Percentiles rank a stretch among this genome's conserved stretches.
Evolutionary conservation across 495 filamentous ascomycete species (phyloP).

Genomic region (Chaetomidium leptoderma): DNA sequence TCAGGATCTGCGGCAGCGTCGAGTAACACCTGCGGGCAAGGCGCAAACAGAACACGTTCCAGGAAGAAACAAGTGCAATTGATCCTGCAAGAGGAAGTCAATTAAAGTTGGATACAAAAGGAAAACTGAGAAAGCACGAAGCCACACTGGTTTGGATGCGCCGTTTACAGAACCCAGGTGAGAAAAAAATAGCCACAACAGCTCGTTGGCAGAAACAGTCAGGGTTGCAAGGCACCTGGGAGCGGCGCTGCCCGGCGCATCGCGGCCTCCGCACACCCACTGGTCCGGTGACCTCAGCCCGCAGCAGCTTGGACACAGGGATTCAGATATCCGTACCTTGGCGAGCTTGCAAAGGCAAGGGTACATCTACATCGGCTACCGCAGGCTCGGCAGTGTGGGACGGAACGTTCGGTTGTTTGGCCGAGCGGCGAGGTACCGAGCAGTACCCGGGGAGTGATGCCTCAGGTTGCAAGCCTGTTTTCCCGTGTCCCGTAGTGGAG

Average conservation of each 20-base stretch:
- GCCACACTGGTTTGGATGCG: not conserved
- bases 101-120: slow-evolving; percentile 2
- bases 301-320: slow-evolving; percentile 22
- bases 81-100: not conserved
- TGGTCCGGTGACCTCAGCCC: slow-evolving; percentile 28
- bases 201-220: slow-evolving; percentile 15
- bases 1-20: slow-evolving; percentile 15
- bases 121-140: slow-evolving; percentile 5
- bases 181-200: slow-evolving; percentile 20
- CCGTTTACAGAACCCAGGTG: slow-evolving; percentile 8
- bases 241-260: slow-evolving; percentile 18
- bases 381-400: slow-evolving; percentile 19
- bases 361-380: not conserved
- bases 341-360: slow-evolving; percentile 8
- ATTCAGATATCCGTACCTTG: slow-evolving; percentile 22
- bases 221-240: slow-evolving; percentile 17
- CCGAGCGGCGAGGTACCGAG: not conserved
- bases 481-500: no score
- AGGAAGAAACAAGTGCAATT: not conserved
- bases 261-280: slow-evolving; percentile 10
- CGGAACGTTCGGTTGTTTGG: slow-evolving; percentile 2
- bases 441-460: not conserved
- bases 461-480: not conserved
- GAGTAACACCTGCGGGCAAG: slow-evolving; percentile 4
- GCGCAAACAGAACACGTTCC: slow-evolving; percentile 2